Evolutionary conservation across 2,329 filamentous ascomycete species (phyloP).

Genomic region (Arthroderma uncinatum): DNA sequence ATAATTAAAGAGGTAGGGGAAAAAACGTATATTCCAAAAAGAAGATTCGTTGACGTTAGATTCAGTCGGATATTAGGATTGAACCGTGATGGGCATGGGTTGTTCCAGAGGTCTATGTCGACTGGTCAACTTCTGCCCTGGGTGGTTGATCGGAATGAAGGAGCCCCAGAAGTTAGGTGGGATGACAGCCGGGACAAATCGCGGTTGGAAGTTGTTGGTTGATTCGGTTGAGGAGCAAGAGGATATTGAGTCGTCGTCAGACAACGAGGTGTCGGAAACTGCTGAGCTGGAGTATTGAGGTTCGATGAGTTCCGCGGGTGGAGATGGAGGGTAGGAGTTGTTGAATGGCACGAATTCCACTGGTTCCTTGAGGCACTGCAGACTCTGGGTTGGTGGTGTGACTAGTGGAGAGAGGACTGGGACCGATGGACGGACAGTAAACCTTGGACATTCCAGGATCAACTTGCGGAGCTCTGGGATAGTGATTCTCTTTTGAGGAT

Average conservation of each 20-base stretch:
- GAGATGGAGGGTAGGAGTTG: slow-evolving; percentile 25
- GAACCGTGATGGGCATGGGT: slow-evolving; percentile 13
- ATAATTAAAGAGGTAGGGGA: not conserved
- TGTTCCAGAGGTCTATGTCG: slow-evolving; percentile 20
- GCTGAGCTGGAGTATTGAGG: slow-evolving; percentile 31
- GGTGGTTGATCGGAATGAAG: slow-evolving; percentile 20
- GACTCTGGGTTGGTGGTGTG: slow-evolving; percentile 27
- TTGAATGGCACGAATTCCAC: slow-evolving; percentile 27
- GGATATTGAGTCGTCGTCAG: slow-evolving; percentile 28
- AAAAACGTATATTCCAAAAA: slow-evolving; percentile 1
- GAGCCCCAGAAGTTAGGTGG: slow-evolving; percentile 20
- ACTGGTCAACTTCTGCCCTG: slow-evolving; percentile 21
- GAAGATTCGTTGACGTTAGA: not conserved
- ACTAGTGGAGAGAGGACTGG: slow-evolving; percentile 7
- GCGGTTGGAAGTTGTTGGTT: slow-evolving; percentile 19
- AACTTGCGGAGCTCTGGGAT: slow-evolving; percentile 66
- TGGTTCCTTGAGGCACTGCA: slow-evolving; percentile 24
- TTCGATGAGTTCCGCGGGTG: slow-evolving; percentile 26
- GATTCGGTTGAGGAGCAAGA: slow-evolving; percentile 27
- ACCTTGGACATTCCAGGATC: slow-evolving; percentile 64
- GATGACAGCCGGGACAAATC: slow-evolving; percentile 21
- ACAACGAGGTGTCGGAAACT: slow-evolving; percentile 30
- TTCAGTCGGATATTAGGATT: not conserved
- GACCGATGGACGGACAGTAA: slow-evolving; percentile 43
- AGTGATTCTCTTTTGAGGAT: slow-evolving; percentile 71